A percentile compares a stretch with the other conserved stretches of the same genome.
phyloP scores from a whole-genome alignment of 345 rosid species.

The Sapria himalayana region DNA sequence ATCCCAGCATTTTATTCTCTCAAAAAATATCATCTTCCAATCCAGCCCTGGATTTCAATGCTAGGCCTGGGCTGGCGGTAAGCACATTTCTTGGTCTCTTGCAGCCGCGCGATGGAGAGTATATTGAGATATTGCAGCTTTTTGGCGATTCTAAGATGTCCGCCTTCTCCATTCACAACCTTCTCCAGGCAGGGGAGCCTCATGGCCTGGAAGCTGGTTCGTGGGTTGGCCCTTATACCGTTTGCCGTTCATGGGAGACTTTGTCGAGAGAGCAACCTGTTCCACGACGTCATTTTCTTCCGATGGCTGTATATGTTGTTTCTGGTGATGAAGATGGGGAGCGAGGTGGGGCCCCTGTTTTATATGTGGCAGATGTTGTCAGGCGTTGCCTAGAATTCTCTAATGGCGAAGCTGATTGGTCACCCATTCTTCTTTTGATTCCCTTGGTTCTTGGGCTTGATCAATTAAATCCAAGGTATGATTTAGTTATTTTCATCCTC shows the following conservation, averaged over 20 bases:
- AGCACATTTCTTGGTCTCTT: slow-evolving; percentile 2
- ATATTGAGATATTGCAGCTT: slow-evolving; percentile 49
- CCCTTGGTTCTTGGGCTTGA: slow-evolving; percentile 95
- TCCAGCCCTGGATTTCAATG: too few species aligned
- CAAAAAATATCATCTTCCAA: background rate
- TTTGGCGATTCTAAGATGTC: slow-evolving; percentile 61
- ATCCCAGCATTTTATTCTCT: background rate
- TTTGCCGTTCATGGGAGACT: slow-evolving; percentile 74
- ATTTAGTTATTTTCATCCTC: background rate
- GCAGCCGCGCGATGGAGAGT: slow-evolving; percentile 48
- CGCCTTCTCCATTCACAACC: slow-evolving; percentile 72
- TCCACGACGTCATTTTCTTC: slow-evolving; percentile 21
- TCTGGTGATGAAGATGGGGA: slow-evolving; percentile 93
- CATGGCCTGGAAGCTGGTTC: slow-evolving; percentile 95
- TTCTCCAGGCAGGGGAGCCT: slow-evolving; percentile 45
- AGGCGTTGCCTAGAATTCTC: slow-evolving; percentile 53
- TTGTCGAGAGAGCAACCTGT: slow-evolving; percentile 29
- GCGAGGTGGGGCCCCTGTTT: slow-evolving; percentile 89
- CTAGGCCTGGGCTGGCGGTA: too few species aligned
- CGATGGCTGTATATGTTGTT: slow-evolving; percentile 75
- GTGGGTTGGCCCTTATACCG: slow-evolving; percentile 96
- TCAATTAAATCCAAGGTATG: slow-evolving; percentile 72
- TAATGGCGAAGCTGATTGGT: slow-evolving; percentile 39
- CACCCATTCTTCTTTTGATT: slow-evolving; percentile 69
- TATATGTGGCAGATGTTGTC: slow-evolving; percentile 60